Percentiles rank a stretch among this genome's conserved stretches.
Conservation (phyloP, 176 grass and related monocot species). For the Aegilops sharonensis region DNA sequence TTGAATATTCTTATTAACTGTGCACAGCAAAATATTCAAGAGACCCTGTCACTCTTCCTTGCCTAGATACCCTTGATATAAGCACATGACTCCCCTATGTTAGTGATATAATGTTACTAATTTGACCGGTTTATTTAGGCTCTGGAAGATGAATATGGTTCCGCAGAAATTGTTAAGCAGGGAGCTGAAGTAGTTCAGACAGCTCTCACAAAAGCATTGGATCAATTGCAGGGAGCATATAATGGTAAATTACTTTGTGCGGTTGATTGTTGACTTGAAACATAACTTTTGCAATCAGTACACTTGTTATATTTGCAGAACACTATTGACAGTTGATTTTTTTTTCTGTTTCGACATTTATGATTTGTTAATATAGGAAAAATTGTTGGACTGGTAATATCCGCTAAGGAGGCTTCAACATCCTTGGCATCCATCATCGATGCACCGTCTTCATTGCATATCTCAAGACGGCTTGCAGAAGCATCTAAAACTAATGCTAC, state of each 20-base stretch:
- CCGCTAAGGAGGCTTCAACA: constrained; percentile 40
- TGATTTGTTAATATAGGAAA: constrained; percentile 51
- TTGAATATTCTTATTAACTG: constrained; percentile 6
- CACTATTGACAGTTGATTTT: neutral
- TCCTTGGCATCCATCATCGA: constrained; percentile 57
- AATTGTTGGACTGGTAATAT: constrained; percentile 72
- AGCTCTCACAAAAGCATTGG: constrained; percentile 68
- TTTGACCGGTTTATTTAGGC: constrained; percentile 37
- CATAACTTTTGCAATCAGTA: constrained; percentile 11
- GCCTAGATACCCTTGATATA: neutral
- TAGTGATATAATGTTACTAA: neutral
- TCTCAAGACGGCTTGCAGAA: constrained; percentile 73
- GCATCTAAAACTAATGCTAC: constrained; percentile 39
- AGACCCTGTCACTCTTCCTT: neutral
- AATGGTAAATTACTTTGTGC: constrained; percentile 44
- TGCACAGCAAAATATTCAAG: neutral
- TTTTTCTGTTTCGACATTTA: neutral
- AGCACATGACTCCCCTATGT: neutral
- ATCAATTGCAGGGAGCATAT: constrained; percentile 62
- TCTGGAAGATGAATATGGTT: constrained; percentile 69
- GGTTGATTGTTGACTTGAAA: neutral
- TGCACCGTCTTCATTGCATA: constrained; percentile 52
- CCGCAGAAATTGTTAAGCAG: constrained; percentile 57
- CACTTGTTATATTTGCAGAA: neutral
- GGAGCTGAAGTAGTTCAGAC: constrained; percentile 63